Conservation (phyloP, 2,329 filamentous ascomycete species). For the Neobulgaria alba region DNA sequence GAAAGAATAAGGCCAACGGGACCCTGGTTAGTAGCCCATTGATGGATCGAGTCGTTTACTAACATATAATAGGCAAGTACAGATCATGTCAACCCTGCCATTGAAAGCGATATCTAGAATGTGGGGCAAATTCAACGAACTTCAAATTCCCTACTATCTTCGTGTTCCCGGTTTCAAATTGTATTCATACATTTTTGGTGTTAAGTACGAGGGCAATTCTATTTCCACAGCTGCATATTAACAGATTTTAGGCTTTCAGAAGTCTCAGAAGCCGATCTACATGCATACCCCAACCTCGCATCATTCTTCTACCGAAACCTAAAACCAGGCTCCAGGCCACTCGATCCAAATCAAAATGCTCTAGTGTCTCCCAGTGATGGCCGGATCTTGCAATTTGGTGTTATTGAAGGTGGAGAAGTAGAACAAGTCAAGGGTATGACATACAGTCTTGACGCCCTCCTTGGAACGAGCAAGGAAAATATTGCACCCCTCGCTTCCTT, state of each 20-base stretch:
- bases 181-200: conserved; percentile 65
- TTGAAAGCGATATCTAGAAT: conserved; percentile 62
- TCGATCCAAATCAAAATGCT: conserved; percentile 73
- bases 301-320: conserved; percentile 95
- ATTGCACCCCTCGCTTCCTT: conserved; percentile 22
- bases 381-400: conserved; percentile 82
- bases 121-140: conserved; percentile 68
- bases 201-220: conserved; percentile 42
- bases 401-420: conserved; percentile 86
- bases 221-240: conserved; percentile 9
- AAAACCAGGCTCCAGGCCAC: conserved; percentile 77
- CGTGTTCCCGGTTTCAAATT: conserved; percentile 66
- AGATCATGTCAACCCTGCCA: conserved; percentile 66
- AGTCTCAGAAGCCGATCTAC: conserved; percentile 80
- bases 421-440: conserved; percentile 99
- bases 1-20: conserved; percentile 56
- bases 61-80: conserved; percentile 46
- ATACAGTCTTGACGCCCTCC: conserved; percentile 86
- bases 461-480: conserved; percentile 58
- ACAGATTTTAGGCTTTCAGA: conserved; percentile 57
- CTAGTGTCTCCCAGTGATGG: conserved; percentile 86
- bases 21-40: conserved; percentile 43
- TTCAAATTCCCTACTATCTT: conserved; percentile 61
- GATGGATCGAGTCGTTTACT: conserved; percentile 5
- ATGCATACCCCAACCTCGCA: conserved; percentile 83